Evolutionary conservation across 192 early-diverging fungal genomes (phyloP), one percentile per base, ranked within the genome.

Genomic region (Backusella liffmaniae): DNA sequence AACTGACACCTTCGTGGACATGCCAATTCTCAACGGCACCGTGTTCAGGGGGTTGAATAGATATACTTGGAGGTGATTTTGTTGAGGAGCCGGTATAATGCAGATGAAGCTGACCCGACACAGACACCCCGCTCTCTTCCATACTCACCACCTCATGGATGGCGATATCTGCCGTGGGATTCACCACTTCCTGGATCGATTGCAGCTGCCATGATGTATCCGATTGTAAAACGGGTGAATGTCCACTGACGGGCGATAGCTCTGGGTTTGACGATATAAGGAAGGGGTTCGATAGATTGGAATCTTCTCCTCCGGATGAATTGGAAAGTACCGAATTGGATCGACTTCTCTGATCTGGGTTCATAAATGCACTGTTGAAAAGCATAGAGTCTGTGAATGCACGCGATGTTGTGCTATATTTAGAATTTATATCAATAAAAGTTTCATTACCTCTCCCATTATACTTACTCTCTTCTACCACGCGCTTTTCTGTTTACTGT

Each of bases 391-490:
- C 56, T 59, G 56, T 59, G 1, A 59, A 59, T 59, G 56, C 18
- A 26, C 56, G 56, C 16, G 46, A 49, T 1, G 46, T 49, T 59
- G 56, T 59, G 12, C 56, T 59, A 59, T 12, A 59, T 59, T 18
- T 32, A 3, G 18, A 4, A 49, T 49, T 44, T 16, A 18, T 49
- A 5, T 18, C 18, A 6, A 6, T 49, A 5, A n/a, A 3, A 8
- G 23, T 26, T 59, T 7, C 26, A 3, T 59, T 0, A 12, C 2
- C 23, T 8, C 51, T 5, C 30, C 32, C 32, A 32, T 32, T 32
- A 59, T 41, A 36, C 67, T 68, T 68, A 68, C 67, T 68, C 67
- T 68, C 67, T 68, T 39, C 67, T 35, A 37, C 67, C 67, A 37
- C 67, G 34, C 4, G 67, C 34, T 21, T 36, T 68, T 68, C 35